Base-by-base conservation (phyloP, 1,284 basidiomycete species). In the Austroboletus rostrupii region DNA sequence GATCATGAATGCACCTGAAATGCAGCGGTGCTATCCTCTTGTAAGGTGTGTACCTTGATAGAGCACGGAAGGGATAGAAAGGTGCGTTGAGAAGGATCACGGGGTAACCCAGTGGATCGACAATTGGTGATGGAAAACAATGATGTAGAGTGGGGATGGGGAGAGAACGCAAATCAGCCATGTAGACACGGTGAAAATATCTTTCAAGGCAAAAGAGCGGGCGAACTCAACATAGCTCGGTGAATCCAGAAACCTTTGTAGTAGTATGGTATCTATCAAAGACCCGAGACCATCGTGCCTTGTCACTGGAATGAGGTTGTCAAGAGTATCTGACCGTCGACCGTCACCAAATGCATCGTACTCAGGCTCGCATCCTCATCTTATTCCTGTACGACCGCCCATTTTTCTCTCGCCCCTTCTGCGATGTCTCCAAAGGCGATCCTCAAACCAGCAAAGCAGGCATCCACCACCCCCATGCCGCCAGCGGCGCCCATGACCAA, bases 401-500 rank as follows among this genome's bases (percentile, higher is more conserved):
- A 68, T 32, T 68, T 66, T 0, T 51, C 60, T 39, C 56, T 48
- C 21, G 57, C 50, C 1, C 71, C 76, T n/a, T 81, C 78, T 23
- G 73, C 65, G 33, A 72, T 61, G 49, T 80, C 70, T 6, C 82
- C 85, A 49, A 90, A 76, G 0, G 86, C 85, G 55, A 84, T 78
- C 54, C 85, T 70, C 61, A 93, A 69, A 12, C 86, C 86, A 0
- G 92, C 89, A 74, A 86, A 92, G 21, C 90, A 73, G 12, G 81
- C 82, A 61, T 97, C 94, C 6, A 93, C 75, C 32, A 96, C 61
- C 5, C 85, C 85, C n/a, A 87, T 80, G 0, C 90, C 92, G 47
- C 92, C 87, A 9, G 88, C 90, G 58, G 93, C 78, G 1, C 90
- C 93, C 69, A 95, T 95, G 5, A 99, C 95, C 57, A 98, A 76